phyloP scores from a whole-genome alignment of 805 yeast genomes.

The Starmerella gropengiesseri region DNA sequence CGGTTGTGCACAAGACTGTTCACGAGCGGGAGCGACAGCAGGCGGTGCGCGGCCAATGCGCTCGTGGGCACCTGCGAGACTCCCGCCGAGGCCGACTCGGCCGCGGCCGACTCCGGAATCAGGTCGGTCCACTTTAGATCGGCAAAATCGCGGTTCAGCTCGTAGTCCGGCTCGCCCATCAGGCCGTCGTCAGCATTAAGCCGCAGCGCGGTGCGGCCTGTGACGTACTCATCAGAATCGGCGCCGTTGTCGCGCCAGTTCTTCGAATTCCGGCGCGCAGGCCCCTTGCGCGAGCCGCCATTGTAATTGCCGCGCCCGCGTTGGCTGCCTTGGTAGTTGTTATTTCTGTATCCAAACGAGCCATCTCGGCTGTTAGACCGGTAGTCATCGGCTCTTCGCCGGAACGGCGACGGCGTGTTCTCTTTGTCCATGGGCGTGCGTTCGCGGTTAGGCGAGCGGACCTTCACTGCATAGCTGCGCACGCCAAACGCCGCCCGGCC shows the following conservation, averaged over 20 bases:
- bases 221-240: constrained; percentile 10
- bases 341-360: too few relatives aligned
- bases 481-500: too few relatives aligned
- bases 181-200: constrained; percentile 25
- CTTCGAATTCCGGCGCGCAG: too few relatives aligned
- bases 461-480: too few relatives aligned
- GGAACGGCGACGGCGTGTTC: too few relatives aligned
- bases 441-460: too few relatives aligned
- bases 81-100: constrained; percentile 11
- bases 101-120: constrained; percentile 8
- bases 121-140: constrained; percentile 25
- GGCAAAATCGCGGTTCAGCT: constrained; percentile 22
- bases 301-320: too few relatives aligned
- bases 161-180: constrained; percentile 26
- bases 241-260: not conserved
- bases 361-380: too few relatives aligned
- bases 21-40: constrained; percentile 27
- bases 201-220: constrained; percentile 18
- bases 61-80: constrained; percentile 26
- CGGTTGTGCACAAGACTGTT: constrained; percentile 29
- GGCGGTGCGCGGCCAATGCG: constrained; percentile 23
- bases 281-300: too few relatives aligned
- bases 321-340: too few relatives aligned
- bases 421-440: too few relatives aligned
- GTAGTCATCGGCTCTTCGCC: too few relatives aligned